Evolutionary conservation across 441 rosid genomes (phyloP).

Genomic region (Cnidoscolus chayamansa): DNA sequence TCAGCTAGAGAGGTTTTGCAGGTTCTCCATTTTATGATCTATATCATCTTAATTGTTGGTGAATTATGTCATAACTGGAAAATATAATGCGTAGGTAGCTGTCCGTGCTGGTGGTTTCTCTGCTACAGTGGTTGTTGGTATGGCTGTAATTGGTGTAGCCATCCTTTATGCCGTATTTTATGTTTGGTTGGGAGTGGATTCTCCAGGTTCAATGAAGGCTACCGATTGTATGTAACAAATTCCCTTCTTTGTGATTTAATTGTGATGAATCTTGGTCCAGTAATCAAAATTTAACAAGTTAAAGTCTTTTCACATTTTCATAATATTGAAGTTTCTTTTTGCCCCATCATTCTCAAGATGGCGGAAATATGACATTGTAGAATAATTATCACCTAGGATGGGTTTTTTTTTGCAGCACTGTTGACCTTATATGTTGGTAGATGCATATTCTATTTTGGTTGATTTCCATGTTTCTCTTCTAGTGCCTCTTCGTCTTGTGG

Average conservation of each 20-base stretch:
- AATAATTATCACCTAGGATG: constrained; percentile 6
- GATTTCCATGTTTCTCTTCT: constrained; percentile 28
- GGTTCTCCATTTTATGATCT: constrained; percentile 42
- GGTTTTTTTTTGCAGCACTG: neutral
- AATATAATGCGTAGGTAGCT: constrained; percentile 59
- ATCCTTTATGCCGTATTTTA: constrained; percentile 87
- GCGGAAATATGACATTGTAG: neutral
- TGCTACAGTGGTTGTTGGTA: constrained; percentile 93
- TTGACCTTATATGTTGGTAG: neutral
- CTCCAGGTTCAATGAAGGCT: constrained; percentile 82
- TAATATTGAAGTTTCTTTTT: neutral
- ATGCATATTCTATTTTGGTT: constrained; percentile 15
- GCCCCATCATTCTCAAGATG: neutral
- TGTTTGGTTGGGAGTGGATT: constrained; percentile 84
- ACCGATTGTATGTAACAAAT: constrained; percentile 68
- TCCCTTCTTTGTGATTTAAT: constrained; percentile 15
- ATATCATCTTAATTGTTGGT: constrained; percentile 17
- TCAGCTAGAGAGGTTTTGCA: constrained; percentile 98
- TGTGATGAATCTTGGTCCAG: neutral
- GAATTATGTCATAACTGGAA: constrained; percentile 20
- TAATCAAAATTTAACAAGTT: neutral
- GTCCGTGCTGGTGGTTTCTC: constrained; percentile 99
- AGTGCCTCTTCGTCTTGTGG: constrained; percentile 99
- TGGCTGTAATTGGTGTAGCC: constrained; percentile 97
- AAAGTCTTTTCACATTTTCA: neutral